These are phyloP conservation scores for Ilex aquifolium DNA, from an alignment of 257 asterid species.

Conservation along the genomic window DNA sequence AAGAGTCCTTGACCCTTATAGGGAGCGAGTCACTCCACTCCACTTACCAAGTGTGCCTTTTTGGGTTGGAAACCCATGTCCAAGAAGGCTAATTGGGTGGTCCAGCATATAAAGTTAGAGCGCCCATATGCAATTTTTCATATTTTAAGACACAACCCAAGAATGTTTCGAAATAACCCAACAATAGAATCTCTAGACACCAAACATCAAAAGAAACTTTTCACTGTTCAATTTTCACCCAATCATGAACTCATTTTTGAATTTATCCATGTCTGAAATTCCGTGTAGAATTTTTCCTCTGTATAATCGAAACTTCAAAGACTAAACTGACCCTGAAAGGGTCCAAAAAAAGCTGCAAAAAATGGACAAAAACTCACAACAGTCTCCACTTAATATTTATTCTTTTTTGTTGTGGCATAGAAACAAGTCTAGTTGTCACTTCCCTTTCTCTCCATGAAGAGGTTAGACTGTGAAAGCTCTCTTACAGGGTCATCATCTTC, in stretches of 20 bases:
- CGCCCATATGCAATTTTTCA: too few species aligned
- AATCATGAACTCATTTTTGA: constrained; percentile 28
- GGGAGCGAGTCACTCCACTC: too few species aligned
- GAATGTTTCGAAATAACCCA: too few species aligned
- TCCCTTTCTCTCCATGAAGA: not conserved
- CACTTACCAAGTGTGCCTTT: too few species aligned
- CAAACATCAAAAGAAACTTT: not conserved
- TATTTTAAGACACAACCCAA: too few species aligned
- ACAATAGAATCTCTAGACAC: too few species aligned
- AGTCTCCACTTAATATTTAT: not conserved
- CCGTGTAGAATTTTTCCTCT: constrained; percentile 23
- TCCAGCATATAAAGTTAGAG: too few species aligned
- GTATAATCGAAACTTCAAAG: not conserved
- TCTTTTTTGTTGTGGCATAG: too few species aligned
- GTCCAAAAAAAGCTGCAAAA: not conserved
- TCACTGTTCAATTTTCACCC: constrained; percentile 9
- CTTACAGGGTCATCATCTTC: not conserved
- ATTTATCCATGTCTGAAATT: constrained; percentile 32
- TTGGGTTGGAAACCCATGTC: too few species aligned
- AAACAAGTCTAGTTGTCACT: not conserved
- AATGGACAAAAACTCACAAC: not conserved
- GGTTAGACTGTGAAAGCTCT: not conserved
- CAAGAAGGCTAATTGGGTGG: too few species aligned
- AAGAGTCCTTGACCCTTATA: too few species aligned
- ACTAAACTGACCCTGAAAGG: not conserved